Evolutionary conservation across 129 eudicot genomes (phyloP).

Genomic region (Flaveria trinervia): DNA sequence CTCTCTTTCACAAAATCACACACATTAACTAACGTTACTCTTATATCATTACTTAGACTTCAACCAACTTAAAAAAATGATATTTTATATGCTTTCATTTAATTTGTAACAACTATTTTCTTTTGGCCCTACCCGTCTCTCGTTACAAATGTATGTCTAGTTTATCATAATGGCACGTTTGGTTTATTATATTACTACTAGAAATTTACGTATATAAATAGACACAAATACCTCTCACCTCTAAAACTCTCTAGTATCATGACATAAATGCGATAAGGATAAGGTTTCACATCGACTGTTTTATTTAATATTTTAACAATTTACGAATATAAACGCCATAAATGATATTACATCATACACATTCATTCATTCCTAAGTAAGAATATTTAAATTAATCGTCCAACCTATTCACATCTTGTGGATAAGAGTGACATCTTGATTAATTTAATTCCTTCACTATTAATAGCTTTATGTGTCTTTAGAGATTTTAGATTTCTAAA

Average conservation of each 20-base stretch:
- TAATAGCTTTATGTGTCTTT: not conserved
- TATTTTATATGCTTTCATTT: too few species aligned
- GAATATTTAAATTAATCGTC: conserved; percentile 17
- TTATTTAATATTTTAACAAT: not conserved
- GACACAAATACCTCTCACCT: not conserved
- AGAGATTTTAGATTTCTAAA: not conserved
- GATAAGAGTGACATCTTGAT: not conserved
- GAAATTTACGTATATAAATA: too few species aligned
- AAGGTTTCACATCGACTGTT: not conserved
- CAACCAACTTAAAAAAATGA: too few species aligned
- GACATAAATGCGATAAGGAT: not conserved
- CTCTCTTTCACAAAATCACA: too few species aligned
- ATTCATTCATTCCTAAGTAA: conserved; percentile 10
- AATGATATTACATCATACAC: not conserved
- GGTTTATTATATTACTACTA: too few species aligned
- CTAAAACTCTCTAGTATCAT: not conserved
- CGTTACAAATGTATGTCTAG: too few species aligned
- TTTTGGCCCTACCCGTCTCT: too few species aligned
- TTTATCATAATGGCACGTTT: too few species aligned
- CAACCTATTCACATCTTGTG: conserved; percentile 7
- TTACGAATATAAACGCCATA: not conserved
- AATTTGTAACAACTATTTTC: too few species aligned
- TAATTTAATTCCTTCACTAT: not conserved
- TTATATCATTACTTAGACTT: too few species aligned
- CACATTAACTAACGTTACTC: too few species aligned